Conservation (phyloP, 179 eudicot genomes). For the Patellifolia procumbens region DNA sequence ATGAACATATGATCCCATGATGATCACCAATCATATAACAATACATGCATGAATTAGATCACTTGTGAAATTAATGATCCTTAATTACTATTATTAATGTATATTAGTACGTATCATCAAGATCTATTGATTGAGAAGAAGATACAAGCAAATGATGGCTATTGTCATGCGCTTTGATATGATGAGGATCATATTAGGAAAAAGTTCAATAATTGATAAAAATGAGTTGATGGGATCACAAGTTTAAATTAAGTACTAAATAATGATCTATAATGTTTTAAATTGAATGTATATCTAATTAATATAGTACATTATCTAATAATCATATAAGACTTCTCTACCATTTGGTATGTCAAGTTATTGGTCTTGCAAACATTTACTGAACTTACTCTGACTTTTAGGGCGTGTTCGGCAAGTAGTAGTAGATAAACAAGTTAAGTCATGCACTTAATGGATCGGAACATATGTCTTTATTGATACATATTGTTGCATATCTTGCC, state of each 20-base stretch:
- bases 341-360: not conserved
- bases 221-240: not conserved
- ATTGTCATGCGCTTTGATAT: constrained; percentile 22
- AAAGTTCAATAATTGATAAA: not conserved
- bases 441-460: too few relatives aligned
- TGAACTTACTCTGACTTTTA: too few relatives aligned
- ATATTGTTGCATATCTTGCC: too few relatives aligned
- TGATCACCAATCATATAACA: constrained; percentile 31
- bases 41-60: constrained; percentile 22
- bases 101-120: not conserved
- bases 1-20: constrained; percentile 29
- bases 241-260: too few relatives aligned
- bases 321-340: not conserved
- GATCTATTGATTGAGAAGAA: constrained; percentile 11
- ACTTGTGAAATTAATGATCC: constrained; percentile 3
- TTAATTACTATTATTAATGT: constrained; percentile 1
- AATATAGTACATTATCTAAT: not conserved
- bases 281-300: too few relatives aligned
- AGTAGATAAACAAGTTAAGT: too few relatives aligned
- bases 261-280: too few relatives aligned
- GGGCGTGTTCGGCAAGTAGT: too few relatives aligned
- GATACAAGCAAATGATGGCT: constrained; percentile 26
- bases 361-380: not conserved
- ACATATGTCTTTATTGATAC: too few relatives aligned
- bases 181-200: not conserved